phyloP scores from a whole-genome alignment of 139 green algal genomes.

The Pleodorina starrii region DNA sequence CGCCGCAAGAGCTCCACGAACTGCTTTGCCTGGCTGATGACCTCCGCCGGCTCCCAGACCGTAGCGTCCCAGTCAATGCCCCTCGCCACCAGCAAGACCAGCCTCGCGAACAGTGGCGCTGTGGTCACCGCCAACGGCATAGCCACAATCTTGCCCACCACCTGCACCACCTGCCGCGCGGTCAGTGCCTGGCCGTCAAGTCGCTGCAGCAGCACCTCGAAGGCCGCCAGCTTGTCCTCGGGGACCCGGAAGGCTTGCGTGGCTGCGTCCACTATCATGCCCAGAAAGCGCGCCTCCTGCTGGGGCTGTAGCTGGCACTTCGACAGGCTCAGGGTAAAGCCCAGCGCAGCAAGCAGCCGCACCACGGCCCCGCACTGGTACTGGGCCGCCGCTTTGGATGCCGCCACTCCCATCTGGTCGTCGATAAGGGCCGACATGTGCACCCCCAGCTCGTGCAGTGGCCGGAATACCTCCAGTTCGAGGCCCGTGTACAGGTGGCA shows the following conservation, averaged over 20 bases:
- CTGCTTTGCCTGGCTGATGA: not conserved
- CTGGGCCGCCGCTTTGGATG: not conserved
- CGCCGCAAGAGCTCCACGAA: not conserved
- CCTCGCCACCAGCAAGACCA: not conserved
- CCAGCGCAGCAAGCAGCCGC: not conserved
- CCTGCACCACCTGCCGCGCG: not conserved
- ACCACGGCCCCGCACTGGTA: constrained; percentile 32
- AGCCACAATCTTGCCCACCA: constrained; percentile 27
- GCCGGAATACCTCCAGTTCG: constrained; percentile 24
- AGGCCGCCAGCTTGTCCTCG: not conserved
- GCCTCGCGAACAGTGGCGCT: not conserved
- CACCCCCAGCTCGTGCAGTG: not conserved
- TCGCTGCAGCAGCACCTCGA: not conserved
- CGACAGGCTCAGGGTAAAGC: not conserved
- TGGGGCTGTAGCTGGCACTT: constrained; percentile 1
- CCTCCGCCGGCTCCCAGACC: not conserved
- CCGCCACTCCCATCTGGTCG: not conserved
- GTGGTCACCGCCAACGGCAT: not conserved
- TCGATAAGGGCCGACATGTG: constrained; percentile 18
- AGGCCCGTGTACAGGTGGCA: not conserved
- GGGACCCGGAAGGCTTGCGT: not conserved
- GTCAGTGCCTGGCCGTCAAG: not conserved
- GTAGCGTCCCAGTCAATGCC: not conserved
- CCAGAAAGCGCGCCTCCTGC: not conserved
- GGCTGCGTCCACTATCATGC: not conserved